Base-by-base conservation (phyloP, 441 rosid genomes). In the Pelargonium cotyledonis region DNA sequence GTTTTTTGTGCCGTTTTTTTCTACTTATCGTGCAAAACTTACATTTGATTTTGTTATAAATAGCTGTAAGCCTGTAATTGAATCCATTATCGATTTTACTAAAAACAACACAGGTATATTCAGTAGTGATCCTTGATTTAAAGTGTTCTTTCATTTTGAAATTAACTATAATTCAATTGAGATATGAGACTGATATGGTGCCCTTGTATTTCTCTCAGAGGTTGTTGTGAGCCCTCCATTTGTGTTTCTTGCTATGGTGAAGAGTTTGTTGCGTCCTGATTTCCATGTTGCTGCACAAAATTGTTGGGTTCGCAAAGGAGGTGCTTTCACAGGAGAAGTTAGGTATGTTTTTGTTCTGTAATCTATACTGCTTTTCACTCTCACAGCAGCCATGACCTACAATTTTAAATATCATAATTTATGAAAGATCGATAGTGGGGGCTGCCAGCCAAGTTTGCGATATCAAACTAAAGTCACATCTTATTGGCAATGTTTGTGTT, bases 301-400 rank as follows among this genome's bases (percentile, higher is more conserved):
- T 77, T 88, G 93, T 74, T 88, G 93, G 93, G 88, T 88, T 60
- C 83, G 83, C 72, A 88, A 88, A 63, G 93, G 93, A 61, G 93
- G 90, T 79, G 93, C 93, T 70, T 88, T 68, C 85, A 88, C 93
- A 1, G 93, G 90, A 19, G 93, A 88, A 72, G 83, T 88, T 71
- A 88, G 93, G 93, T 88, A 70, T 38, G 81, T 9, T 57, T 8
- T 16, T 55, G 18, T 12, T 23, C 19, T 16, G 62, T 18, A 55
- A 31, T 31, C 35, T 31, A 4, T 31, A 31, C 35, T 31, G 35
- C 35, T 2, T 31, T 31, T 31, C 35, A 31, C 35, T 31, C 35
- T 31, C 35, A 31, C 35, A 31, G 5, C 35, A 31, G 35, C 35
- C 35, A 31, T 31, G 35, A 31, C 35, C 3, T 31, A 31, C 35